Evolutionary conservation across 2,329 filamentous ascomycete genomes (phyloP), one percentile per base, ranked within the genome.

Genomic region (Cercospora sp.): DNA sequence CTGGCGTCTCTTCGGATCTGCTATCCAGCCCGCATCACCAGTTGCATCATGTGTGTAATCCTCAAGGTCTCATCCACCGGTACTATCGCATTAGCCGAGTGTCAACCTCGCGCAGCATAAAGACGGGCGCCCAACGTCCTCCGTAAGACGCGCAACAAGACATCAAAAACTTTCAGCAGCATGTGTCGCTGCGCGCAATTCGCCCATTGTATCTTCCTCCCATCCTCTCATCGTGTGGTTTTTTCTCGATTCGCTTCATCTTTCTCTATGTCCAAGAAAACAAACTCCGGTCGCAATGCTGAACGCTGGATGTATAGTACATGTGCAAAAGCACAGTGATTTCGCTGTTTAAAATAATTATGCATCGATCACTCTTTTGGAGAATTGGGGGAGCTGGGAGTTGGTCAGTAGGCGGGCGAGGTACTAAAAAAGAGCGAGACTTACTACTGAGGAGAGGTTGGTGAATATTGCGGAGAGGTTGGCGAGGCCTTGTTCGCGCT

Each of bases 401-500:
- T 61, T n/a, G 33, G 59, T 42, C 33, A 61, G 59, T 61, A 30
- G 16, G 74, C 76, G 23, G 76, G 76, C 4, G 74, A 77, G 63
- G 10, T 23, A 23, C 18, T n/a, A 60, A 10, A 60, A 20, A 55
- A 26, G 48, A 26, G 48, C 23, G 3, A 30, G 7, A 55, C 48
- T 55, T 9, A 55, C 48, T 55, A 55, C 48, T 55, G 48, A 23
- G 48, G 48, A 55, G 48, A 55, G 13, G 48, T 55, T 23, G 48
- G 48, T 55, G 48, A 55, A 55, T 78, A 88, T 68, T 83, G 86
- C 8, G 87, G 87, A 5, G 85, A 87, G 61, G 80, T 82, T 5
- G 80, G 80, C 26, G 80, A 82, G 12, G 63, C 60, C 36, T 70
- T 71, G 51, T 70, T 74, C 71, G 83, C 85, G 75, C 48, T 55